Conservation (phyloP, 495 filamentous ascomycete species). For the Penicillium turbatum region DNA sequence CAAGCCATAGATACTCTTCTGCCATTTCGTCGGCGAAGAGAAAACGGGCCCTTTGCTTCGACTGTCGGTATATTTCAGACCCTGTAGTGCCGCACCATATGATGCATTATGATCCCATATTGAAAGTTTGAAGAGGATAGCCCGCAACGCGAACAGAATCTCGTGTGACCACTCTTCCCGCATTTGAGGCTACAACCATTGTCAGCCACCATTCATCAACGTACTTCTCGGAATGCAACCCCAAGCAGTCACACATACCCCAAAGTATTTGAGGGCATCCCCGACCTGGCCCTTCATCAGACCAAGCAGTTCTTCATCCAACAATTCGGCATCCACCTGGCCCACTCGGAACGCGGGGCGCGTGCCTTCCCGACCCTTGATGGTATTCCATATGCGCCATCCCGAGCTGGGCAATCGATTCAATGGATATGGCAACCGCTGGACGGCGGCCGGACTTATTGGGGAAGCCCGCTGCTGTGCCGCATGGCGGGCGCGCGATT, state of each 20-base stretch:
- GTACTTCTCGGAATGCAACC: no score
- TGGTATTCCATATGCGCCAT: conserved; percentile 60
- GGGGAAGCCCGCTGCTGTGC: conserved; percentile 56
- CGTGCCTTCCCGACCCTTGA: conserved; percentile 73
- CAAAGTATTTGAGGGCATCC: conserved; percentile 84
- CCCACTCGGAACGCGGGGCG: conserved; percentile 87
- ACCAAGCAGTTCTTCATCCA: conserved; percentile 89
- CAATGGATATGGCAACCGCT: conserved; percentile 61
- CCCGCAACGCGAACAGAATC: conserved; percentile 71
- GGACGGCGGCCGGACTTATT: conserved; percentile 48
- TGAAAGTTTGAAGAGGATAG: conserved; percentile 84
- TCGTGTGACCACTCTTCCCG: conserved; percentile 82
- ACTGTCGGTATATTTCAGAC: conserved; percentile 84
- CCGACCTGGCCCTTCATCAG: conserved; percentile 83
- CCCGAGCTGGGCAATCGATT: conserved; percentile 53
- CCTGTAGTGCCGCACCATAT: conserved; percentile 90
- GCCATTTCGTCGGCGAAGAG: conserved; percentile 62
- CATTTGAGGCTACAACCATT: conserved; percentile 46
- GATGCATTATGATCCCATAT: conserved; percentile 96
- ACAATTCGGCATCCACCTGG: conserved; percentile 91
- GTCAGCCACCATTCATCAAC: neutral
- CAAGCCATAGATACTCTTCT: conserved; percentile 80
- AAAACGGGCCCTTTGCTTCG: conserved; percentile 58
- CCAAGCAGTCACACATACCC: conserved; percentile 37
- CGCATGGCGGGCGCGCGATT: conserved; percentile 51